A percentile compares a stretch with the other conserved stretches of the same genome.
These are phyloP conservation scores for Lycium ferocissimum DNA, from an alignment of 257 asterid species.

Conservation along the genomic window DNA sequence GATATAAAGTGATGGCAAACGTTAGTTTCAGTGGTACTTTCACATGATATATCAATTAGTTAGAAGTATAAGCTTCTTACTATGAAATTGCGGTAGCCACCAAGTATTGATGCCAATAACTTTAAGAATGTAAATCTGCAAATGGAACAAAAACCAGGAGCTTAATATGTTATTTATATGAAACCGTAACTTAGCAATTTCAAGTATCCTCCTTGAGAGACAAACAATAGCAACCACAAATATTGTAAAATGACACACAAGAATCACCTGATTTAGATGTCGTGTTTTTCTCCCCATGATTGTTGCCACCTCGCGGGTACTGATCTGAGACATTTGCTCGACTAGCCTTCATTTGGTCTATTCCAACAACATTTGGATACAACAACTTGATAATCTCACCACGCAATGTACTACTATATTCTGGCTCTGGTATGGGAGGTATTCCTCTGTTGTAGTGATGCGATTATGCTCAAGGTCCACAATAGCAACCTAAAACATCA, in stretches of 20 bases:
- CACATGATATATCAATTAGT: conserved; percentile 30
- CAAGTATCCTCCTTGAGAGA: conserved; percentile 14
- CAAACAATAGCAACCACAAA: background rate
- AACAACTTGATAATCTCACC: conserved; percentile 72
- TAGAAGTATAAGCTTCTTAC: conserved; percentile 64
- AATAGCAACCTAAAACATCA: conserved; percentile 79
- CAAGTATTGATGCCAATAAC: conserved; percentile 89
- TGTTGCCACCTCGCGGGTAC: conserved; percentile 56
- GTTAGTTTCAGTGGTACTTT: conserved; percentile 40
- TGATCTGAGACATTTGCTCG: conserved; percentile 48
- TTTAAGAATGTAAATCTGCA: conserved; percentile 88
- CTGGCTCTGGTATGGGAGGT: conserved; percentile 96
- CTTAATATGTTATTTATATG: conserved; percentile 30
- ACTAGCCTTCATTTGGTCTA: conserved; percentile 77
- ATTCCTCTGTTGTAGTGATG: conserved; percentile 93
- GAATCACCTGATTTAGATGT: conserved; percentile 82
- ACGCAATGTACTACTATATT: conserved; percentile 67
- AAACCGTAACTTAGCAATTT: conserved; percentile 33
- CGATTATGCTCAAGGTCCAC: conserved; percentile 94
- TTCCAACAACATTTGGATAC: conserved; percentile 85
- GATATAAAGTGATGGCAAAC: conserved; percentile 33
- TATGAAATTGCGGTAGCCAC: conserved; percentile 96
- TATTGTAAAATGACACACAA: conserved; percentile 35
- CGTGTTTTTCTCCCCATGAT: conserved; percentile 88
- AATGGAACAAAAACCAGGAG: conserved; percentile 38